A percentile compares a stretch with the other conserved stretches of the same genome.
Evolutionary conservation across 2,329 filamentous ascomycete genomes (phyloP).

Genomic region (Hypoxylon sp.): DNA sequence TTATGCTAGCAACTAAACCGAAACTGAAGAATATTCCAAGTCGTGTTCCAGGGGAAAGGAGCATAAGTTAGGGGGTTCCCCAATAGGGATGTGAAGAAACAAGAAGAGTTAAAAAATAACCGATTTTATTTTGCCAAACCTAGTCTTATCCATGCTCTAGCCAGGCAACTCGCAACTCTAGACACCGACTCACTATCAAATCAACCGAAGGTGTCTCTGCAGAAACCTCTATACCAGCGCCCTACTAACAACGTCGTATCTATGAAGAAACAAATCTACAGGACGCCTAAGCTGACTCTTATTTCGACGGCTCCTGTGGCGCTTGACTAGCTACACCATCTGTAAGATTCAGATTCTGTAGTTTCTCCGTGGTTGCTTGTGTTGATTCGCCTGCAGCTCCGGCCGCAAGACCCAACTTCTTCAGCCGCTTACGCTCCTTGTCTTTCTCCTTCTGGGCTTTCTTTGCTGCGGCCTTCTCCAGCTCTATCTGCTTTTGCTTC

Average conservation of each 20-base stretch:
- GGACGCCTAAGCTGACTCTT: neutral
- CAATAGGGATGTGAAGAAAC: neutral
- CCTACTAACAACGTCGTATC: slow-evolving; percentile 29
- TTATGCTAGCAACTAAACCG: neutral
- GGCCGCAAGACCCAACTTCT: slow-evolving; percentile 51
- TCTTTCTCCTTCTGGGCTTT: slow-evolving; percentile 66
- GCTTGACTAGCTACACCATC: slow-evolving; percentile 9
- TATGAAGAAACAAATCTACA: slow-evolving; percentile 11
- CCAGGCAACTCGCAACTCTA: slow-evolving; percentile 11
- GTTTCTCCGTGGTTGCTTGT: slow-evolving; percentile 30
- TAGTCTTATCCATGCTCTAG: neutral
- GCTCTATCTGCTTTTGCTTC: slow-evolving; percentile 75
- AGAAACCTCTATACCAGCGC: slow-evolving; percentile 44
- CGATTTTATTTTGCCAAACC: slow-evolving; percentile 16
- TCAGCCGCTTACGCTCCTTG: slow-evolving; percentile 64
- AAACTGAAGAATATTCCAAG: neutral
- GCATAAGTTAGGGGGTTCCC: neutral
- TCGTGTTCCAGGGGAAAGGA: neutral
- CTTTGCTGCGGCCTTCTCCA: slow-evolving; percentile 66
- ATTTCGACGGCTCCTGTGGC: slow-evolving; percentile 18
- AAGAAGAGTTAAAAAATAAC: neutral
- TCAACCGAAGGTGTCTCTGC: slow-evolving; percentile 26
- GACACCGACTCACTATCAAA: slow-evolving; percentile 24
- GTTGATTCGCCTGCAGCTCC: slow-evolving; percentile 12
- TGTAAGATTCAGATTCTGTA: slow-evolving; percentile 32